Percentiles rank a stretch among this genome's conserved stretches.
phyloP scores from a whole-genome alignment of 495 filamentous ascomycete species.

The Penicillium diatomitis region DNA sequence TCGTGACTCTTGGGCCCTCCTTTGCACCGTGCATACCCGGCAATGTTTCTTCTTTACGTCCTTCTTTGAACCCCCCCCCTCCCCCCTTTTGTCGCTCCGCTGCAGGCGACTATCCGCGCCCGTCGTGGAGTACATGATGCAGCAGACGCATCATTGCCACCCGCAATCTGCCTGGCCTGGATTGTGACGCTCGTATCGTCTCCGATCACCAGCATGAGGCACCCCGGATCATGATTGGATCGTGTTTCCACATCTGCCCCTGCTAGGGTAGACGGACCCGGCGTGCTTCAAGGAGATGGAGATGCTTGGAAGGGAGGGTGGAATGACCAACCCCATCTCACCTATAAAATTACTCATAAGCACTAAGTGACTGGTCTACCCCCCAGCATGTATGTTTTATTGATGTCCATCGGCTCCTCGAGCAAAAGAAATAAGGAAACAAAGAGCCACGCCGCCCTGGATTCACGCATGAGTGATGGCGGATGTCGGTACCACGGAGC shows the following conservation, averaged over 20 bases:
- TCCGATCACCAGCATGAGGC: conserved; percentile 10
- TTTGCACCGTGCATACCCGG: conserved; percentile 19
- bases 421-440: no score
- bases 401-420: no score
- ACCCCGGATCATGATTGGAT: conserved; percentile 4
- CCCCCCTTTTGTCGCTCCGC: conserved; percentile 1
- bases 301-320: no score
- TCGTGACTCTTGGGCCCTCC: conserved; percentile 1
- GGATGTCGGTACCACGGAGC: no score
- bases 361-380: no score
- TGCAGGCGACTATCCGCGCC: conserved; percentile 9
- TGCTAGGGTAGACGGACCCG: background rate
- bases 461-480: no score
- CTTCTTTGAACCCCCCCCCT: no score
- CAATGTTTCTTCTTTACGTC: conserved; percentile 5
- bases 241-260: conserved; percentile 1
- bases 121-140: conserved; percentile 25
- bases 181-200: conserved; percentile 5
- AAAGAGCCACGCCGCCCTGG: no score
- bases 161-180: conserved; percentile 5
- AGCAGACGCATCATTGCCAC: conserved; percentile 24
- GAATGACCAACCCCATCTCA: no score
- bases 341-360: no score
- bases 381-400: no score
- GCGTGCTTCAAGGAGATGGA: no score